Evolutionary conservation across 106 monocot genomes (phyloP).

Genomic region (Allium fistulosum): DNA sequence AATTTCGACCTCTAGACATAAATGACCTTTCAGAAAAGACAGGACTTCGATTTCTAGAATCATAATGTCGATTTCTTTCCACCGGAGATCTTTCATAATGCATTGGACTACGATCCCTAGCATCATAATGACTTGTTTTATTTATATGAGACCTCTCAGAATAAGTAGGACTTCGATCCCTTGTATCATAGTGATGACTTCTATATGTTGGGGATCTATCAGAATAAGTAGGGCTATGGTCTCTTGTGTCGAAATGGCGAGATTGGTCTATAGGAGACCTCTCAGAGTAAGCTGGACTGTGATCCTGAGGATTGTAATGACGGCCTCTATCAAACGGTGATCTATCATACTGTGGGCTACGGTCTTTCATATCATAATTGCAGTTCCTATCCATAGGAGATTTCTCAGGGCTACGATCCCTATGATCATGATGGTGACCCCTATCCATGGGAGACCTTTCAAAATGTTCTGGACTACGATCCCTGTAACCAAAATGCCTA

Average conservation of each 20-base stretch:
- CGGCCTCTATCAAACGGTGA: conserved; percentile 27
- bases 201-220: conserved; percentile 36
- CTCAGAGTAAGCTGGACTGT: conserved; percentile 34
- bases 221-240: conserved; percentile 10
- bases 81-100: conserved; percentile 29
- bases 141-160: conserved; percentile 32
- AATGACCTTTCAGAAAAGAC: conserved; percentile 29
- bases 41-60: conserved; percentile 43
- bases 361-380: conserved; percentile 28
- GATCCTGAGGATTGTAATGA: conserved; percentile 9
- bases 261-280: conserved; percentile 25
- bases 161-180: conserved; percentile 44
- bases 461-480: conserved; percentile 34
- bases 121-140: conserved; percentile 18
- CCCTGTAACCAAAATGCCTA: conserved; percentile 30
- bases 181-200: conserved; percentile 20
- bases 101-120: conserved; percentile 16
- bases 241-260: conserved; percentile 26
- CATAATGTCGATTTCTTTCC: conserved; percentile 22
- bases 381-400: conserved; percentile 25
- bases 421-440: conserved; percentile 22
- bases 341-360: neutral
- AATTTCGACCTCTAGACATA: conserved; percentile 14
- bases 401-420: conserved; percentile 30
- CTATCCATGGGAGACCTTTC: conserved; percentile 32